Evolutionary conservation across 768 basidiomycete genomes (phyloP), one percentile per base, ranked within the genome.

Genomic region (Phanerochaete sordida): DNA sequence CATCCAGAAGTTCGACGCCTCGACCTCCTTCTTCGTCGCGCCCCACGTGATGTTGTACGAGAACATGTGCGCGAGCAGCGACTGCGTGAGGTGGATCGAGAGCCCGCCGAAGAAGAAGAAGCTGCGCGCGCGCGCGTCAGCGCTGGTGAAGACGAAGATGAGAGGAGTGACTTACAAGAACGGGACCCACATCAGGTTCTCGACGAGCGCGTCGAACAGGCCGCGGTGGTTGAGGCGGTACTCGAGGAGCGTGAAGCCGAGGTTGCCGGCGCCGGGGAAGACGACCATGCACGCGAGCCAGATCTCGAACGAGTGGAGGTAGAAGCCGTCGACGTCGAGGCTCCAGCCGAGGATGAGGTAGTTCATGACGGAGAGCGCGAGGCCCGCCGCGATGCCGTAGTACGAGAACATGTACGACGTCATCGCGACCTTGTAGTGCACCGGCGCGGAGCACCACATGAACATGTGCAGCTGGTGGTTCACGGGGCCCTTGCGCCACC

Each of bases 1-100:
- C 58, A 89, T 82, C 83, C 90, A 94, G 78, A 96, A 94, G 70
- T 94, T 95, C 6, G 89, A 91, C 51, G 84, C 79, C 72, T 94
- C 88, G 46, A 95, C 91, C 72, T 91, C 90, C 81, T 93, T 94
- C 65, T 82, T 80, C 3, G 84, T 86, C 37, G 84, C 78, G 9
- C 77, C 75, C 85, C 84, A 86, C 13, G 72, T 75, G 67, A 82
- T 80, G 69, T 86, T 78, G 65, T 83, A 86, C 31, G 82, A 82
- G 67, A 84, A 80, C 16, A 86, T 24, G 67, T 86, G 84, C 1
- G 82, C 78, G 47, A 82, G 73, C 46, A 86, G 75, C 3, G 85
- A 82, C 35, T 78, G 71, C 1, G 78, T 75, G 61, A 85, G 74
- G 30, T 84, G 84, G 58, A 83, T 76, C 28, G 78, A 76, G 58